These are phyloP conservation scores for Periglandula ipomoeae DNA, from an alignment of 2,329 filamentous ascomycete species.

Conservation along the genomic window DNA sequence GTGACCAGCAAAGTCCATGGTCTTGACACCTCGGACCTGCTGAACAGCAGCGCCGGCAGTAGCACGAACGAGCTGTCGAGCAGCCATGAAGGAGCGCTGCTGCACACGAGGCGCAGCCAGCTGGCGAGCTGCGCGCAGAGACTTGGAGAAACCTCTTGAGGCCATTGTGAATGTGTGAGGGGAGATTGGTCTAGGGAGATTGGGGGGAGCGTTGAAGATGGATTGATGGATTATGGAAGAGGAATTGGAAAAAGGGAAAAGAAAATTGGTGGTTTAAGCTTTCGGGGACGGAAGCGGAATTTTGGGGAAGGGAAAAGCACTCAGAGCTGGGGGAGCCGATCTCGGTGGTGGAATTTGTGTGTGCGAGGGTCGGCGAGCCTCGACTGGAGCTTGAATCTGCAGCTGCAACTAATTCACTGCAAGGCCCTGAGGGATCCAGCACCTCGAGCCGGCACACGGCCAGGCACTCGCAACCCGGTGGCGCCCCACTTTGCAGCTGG, in stretches of 20 bases:
- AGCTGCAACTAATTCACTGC: too few relatives aligned
- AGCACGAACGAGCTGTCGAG: conserved; percentile 45
- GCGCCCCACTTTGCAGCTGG: too few relatives aligned
- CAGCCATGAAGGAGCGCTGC: conserved; percentile 55
- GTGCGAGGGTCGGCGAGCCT: background rate
- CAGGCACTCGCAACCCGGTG: too few relatives aligned
- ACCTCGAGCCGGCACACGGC: too few relatives aligned
- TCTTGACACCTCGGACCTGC: conserved; percentile 88
- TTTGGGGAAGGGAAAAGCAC: conserved; percentile 7
- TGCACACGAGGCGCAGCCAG: conserved; percentile 50
- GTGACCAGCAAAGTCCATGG: conserved; percentile 93
- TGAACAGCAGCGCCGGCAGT: conserved; percentile 45
- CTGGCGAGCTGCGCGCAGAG: conserved; percentile 53
- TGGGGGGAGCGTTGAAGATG: conserved; percentile 16
- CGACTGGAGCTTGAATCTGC: too few relatives aligned
- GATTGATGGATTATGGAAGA: background rate
- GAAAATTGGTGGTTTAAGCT: conserved; percentile 13
- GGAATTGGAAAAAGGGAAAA: conserved; percentile 10
- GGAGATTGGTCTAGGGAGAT: conserved; percentile 14
- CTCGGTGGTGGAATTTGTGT: conserved; percentile 1
- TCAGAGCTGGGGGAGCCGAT: conserved; percentile 3
- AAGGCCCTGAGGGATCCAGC: too few relatives aligned
- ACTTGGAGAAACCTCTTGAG: conserved; percentile 63
- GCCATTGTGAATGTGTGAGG: conserved; percentile 52
- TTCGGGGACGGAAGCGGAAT: conserved; percentile 2